Conservation (phyloP, 2,329 filamentous ascomycete genomes). For the Cladosporium halotolerans region DNA sequence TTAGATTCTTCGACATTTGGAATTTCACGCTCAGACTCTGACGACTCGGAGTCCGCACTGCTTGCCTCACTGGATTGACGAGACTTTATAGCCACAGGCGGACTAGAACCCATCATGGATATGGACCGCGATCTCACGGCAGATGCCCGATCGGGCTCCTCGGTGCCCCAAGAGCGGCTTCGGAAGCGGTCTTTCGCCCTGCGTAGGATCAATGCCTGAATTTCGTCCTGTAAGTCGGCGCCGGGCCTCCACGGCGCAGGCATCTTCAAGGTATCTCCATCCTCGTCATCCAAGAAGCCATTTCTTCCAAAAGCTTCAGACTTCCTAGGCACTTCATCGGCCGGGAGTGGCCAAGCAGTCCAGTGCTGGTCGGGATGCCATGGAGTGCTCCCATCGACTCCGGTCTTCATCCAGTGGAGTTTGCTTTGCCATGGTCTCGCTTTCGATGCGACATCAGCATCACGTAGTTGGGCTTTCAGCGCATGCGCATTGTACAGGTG, state of each 20-base stretch:
- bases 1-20: not conserved
- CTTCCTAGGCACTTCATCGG: slow-evolving; percentile 54
- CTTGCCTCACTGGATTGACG: slow-evolving; percentile 5
- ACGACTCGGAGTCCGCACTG: not conserved
- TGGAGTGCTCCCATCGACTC: slow-evolving; percentile 27
- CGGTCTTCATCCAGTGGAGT: slow-evolving; percentile 32
- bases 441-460: slow-evolving; percentile 4
- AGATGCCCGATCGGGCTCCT: not conserved
- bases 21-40: not conserved
- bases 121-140: not conserved
- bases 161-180: not conserved
- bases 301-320: slow-evolving; percentile 42
- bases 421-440: slow-evolving; percentile 35
- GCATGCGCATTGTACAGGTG: slow-evolving; percentile 76
- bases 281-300: slow-evolving; percentile 21
- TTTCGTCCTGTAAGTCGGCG: slow-evolving; percentile 59
- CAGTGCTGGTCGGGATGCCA: slow-evolving; percentile 53
- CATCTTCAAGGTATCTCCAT: slow-evolving; percentile 15
- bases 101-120: not conserved
- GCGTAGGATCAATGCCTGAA: slow-evolving; percentile 61
- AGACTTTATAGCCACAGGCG: not conserved
- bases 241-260: slow-evolving; percentile 43
- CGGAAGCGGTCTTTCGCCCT: slow-evolving; percentile 58
- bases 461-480: slow-evolving; percentile 50
- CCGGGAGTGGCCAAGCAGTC: slow-evolving; percentile 78